Percentiles rank a stretch among this genome's conserved stretches.
phyloP scores from a whole-genome alignment of 108 stramenopile species.

The Cyclotella atomus region DNA sequence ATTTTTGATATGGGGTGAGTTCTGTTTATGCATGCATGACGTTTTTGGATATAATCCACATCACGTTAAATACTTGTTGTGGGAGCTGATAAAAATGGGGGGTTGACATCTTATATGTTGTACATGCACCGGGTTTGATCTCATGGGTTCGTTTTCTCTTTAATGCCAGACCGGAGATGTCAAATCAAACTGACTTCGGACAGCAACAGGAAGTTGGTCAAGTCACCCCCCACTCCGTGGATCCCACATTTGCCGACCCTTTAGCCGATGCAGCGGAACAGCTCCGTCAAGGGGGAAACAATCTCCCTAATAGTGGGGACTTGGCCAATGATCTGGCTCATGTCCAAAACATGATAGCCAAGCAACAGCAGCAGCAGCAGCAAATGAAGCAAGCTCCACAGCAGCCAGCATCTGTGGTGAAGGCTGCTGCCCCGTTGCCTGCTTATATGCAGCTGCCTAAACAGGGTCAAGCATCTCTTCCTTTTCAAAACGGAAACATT shows the following conservation, averaged over 20 bases:
- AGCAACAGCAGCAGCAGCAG: conserved; percentile 5
- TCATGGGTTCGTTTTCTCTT: not conserved
- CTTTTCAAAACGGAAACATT: not conserved
- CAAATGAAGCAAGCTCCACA: conserved; percentile 22
- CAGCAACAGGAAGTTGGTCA: conserved; percentile 22
- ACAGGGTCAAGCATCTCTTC: conserved; percentile 2
- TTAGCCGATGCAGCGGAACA: conserved; percentile 30
- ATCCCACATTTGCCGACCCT: conserved; percentile 32
- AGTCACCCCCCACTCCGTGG: conserved; percentile 41
- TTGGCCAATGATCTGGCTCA: conserved; percentile 34
- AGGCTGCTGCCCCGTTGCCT: conserved; percentile 12
- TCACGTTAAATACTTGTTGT: not conserved
- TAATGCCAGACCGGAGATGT: conserved; percentile 1
- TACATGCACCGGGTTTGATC: not conserved
- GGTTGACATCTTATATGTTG: too few species aligned
- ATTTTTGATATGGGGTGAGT: conserved; percentile 80
- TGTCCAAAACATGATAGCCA: conserved; percentile 35
- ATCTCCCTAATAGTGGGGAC: conserved; percentile 25
- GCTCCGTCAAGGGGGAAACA: conserved; percentile 8
- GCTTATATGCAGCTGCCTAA: conserved; percentile 29
- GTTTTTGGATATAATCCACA: not conserved
- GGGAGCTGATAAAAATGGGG: not conserved
- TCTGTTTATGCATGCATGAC: not conserved
- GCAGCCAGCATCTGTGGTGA: conserved; percentile 10
- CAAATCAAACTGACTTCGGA: not conserved